Percentiles rank a stretch among this genome's conserved stretches.
Evolutionary conservation across 371 early-diverging fungal species (phyloP).

Genomic region (Phascolomyces articulosus): DNA sequence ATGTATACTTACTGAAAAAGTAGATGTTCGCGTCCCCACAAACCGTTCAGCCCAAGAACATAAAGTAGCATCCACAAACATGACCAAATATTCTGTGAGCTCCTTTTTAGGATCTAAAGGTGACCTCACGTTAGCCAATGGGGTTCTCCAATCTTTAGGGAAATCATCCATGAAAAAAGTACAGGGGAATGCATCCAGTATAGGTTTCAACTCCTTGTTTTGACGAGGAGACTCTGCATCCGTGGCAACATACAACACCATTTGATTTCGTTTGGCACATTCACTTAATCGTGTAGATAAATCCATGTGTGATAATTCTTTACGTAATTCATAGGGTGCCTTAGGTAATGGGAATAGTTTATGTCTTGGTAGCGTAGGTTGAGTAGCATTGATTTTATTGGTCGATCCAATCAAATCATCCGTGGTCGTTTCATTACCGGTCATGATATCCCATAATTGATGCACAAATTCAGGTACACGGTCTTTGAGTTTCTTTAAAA

Average conservation of each 20-base stretch:
- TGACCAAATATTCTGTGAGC: constrained; percentile 24
- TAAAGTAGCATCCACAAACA: constrained; percentile 36
- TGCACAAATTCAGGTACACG: constrained; percentile 33
- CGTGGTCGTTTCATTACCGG: constrained; percentile 26
- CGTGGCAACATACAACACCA: constrained; percentile 34
- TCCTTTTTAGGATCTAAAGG: constrained; percentile 29
- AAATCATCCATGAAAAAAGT: constrained; percentile 30
- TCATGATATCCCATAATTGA: constrained; percentile 35
- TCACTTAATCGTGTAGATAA: constrained; percentile 12
- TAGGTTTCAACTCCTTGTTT: constrained; percentile 21
- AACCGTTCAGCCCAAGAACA: constrained; percentile 34
- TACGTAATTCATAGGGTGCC: constrained; percentile 19
- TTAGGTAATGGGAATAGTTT: constrained; percentile 20
- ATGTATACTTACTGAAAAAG: constrained; percentile 23
- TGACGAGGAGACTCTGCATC: constrained; percentile 23
- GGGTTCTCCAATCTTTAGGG: constrained; percentile 14
- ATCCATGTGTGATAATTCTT: constrained; percentile 9
- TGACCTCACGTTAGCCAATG: constrained; percentile 18
- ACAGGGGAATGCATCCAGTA: constrained; percentile 27
- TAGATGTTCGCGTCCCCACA: constrained; percentile 31
- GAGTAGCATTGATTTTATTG: constrained; percentile 14
- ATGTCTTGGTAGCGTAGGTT: not conserved
- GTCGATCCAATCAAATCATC: constrained; percentile 27
- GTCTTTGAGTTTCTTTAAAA: constrained; percentile 23
- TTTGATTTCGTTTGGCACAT: constrained; percentile 21